Conservation (phyloP, 176 grass and related monocot genomes). For the Musa troglodytarum region DNA sequence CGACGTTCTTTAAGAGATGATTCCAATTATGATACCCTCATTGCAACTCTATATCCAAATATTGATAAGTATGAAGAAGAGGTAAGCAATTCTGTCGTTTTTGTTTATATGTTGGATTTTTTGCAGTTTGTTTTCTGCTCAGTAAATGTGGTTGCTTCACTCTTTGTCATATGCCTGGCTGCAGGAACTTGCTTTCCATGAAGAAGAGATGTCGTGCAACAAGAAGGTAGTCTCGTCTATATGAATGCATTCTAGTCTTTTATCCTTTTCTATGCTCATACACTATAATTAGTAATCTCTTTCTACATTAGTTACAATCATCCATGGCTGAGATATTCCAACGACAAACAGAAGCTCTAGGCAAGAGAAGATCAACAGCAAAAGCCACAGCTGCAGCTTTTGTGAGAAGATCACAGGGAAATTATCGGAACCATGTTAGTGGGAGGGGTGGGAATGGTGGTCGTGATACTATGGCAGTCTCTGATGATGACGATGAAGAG, state of each 20-base stretch:
- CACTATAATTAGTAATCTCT: background rate
- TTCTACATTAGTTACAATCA: conserved; percentile 28
- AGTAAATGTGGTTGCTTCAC: background rate
- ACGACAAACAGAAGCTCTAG: conserved; percentile 22
- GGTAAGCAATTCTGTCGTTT: background rate
- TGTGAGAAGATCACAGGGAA: conserved; percentile 1
- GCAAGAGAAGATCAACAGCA: conserved; percentile 15
- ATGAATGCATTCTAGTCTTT: background rate
- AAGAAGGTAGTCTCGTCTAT: conserved; percentile 8
- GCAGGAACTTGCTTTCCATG: conserved; percentile 14
- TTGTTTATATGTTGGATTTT: background rate
- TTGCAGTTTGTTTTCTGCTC: background rate
- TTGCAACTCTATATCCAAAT: conserved; percentile 15
- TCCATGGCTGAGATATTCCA: conserved; percentile 32
- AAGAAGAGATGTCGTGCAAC: conserved; percentile 16
- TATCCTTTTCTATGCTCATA: conserved; percentile 2
- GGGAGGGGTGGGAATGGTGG: conserved; percentile 9
- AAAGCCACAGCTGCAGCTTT: conserved; percentile 7
- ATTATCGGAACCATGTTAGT: conserved; percentile 8
- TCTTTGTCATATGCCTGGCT: background rate
- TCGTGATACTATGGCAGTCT: background rate
- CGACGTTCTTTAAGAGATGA: conserved; percentile 22
- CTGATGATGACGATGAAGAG: conserved; percentile 23
- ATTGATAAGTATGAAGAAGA: conserved; percentile 19
- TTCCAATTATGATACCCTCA: conserved; percentile 12